Percentiles rank a stretch among this genome's conserved stretches.
These are phyloP conservation scores for Biscutella laevigata DNA, from an alignment of 441 rosid genomes.

Conservation along the genomic window DNA sequence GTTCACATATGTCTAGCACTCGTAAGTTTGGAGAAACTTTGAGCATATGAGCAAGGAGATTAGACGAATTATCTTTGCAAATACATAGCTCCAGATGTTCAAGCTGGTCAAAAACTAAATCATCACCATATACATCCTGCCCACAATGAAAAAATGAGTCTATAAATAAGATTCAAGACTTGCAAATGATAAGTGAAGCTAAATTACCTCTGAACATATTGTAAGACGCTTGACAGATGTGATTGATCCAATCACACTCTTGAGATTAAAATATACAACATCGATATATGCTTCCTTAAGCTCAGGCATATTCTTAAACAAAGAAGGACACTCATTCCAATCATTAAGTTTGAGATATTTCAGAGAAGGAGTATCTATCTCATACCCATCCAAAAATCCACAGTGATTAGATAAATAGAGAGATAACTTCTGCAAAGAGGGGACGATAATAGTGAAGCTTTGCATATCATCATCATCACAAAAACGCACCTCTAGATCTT, in stretches of 20 bases:
- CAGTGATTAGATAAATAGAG: neutral
- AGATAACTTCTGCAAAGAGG: slow-evolving; percentile 2
- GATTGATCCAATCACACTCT: neutral
- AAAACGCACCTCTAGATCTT: neutral
- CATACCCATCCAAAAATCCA: neutral
- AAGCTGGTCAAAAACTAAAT: neutral
- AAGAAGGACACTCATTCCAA: neutral
- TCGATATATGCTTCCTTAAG: neutral
- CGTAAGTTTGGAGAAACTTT: slow-evolving; percentile 3
- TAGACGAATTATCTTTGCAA: neutral
- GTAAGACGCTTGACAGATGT: slow-evolving; percentile 8
- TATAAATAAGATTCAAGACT: neutral
- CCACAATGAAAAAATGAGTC: neutral
- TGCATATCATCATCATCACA: neutral
- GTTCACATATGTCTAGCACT: neutral
- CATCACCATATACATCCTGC: neutral
- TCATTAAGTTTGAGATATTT: neutral
- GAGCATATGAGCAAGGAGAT: neutral
- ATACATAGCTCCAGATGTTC: slow-evolving; percentile 1
- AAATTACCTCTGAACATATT: neutral
- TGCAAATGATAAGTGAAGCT: neutral
- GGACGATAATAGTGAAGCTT: neutral
- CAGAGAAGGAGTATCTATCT: too few species aligned
- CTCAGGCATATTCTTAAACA: slow-evolving; percentile 3
- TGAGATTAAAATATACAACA: neutral